phyloP scores from a whole-genome alignment of 805 yeast species.

The Candida lessepsii region DNA sequence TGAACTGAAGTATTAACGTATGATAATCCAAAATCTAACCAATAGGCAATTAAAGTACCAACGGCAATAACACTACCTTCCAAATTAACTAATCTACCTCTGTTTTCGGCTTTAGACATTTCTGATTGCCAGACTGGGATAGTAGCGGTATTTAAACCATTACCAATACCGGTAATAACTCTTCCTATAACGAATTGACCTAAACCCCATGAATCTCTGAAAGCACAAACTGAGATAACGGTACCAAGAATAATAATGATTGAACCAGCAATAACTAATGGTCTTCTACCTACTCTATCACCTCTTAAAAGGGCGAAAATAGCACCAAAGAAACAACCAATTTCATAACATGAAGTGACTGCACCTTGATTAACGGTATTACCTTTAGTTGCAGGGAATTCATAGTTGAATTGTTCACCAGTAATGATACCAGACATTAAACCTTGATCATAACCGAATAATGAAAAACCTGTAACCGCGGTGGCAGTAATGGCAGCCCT shows the following conservation, averaged over 20 bases:
- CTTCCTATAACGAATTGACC: conserved; percentile 71
- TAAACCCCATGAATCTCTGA: conserved; percentile 46
- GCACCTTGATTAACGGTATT: conserved; percentile 60
- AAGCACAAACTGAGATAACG: conserved; percentile 36
- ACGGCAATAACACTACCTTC: conserved; percentile 60
- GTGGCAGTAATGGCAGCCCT: conserved; percentile 27
- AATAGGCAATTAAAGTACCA: conserved; percentile 66
- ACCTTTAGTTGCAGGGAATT: conserved; percentile 37
- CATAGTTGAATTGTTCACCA: conserved; percentile 35
- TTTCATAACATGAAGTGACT: conserved; percentile 62
- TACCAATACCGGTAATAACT: conserved; percentile 47
- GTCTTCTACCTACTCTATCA: conserved; percentile 44
- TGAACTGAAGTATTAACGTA: conserved; percentile 48
- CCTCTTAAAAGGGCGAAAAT: conserved; percentile 39
- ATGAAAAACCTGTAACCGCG: conserved; percentile 31
- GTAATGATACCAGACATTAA: conserved; percentile 45
- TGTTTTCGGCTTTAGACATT: conserved; percentile 43
- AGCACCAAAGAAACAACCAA: conserved; percentile 55
- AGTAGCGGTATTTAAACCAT: conserved; percentile 42
- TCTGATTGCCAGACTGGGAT: conserved; percentile 49
- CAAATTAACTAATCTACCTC: conserved; percentile 40
- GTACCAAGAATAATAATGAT: conserved; percentile 42
- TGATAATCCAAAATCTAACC: conserved; percentile 66
- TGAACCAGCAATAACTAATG: conserved; percentile 37
- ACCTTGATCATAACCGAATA: conserved; percentile 41